Evolutionary conservation across 2,329 filamentous ascomycete genomes (phyloP).

Genomic region (Pseudopyricularia javanii): DNA sequence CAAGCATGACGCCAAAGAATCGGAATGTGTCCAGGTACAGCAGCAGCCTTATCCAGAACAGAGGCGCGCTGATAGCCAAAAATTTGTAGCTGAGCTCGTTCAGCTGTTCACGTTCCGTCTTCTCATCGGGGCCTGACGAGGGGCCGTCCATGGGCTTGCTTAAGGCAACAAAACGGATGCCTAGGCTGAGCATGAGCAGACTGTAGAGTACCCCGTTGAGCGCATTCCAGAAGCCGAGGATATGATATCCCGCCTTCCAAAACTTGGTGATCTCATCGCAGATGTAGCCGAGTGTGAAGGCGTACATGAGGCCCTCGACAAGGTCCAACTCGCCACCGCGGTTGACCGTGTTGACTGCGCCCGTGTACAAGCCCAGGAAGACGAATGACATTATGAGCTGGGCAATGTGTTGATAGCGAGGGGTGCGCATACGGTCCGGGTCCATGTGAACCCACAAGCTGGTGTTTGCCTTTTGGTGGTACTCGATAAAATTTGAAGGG

Average conservation of each 20-base stretch:
- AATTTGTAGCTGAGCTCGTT: slow-evolving; percentile 89
- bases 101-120: slow-evolving; percentile 44
- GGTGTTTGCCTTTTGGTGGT: slow-evolving; percentile 67
- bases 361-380: slow-evolving; percentile 77
- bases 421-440: slow-evolving; percentile 86
- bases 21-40: slow-evolving; percentile 87
- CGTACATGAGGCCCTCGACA: slow-evolving; percentile 73
- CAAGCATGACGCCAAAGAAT: slow-evolving; percentile 97
- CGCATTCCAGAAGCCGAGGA: slow-evolving; percentile 92
- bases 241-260: slow-evolving; percentile 86
- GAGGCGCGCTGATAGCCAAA: slow-evolving; percentile 79
- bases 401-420: slow-evolving; percentile 81
- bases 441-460: slow-evolving; percentile 75
- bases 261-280: slow-evolving; percentile 81
- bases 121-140: neutral
- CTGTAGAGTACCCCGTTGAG: slow-evolving; percentile 81
- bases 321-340: slow-evolving; percentile 69
- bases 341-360: slow-evolving; percentile 91
- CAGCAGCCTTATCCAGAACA: slow-evolving; percentile 92
- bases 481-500: slow-evolving; percentile 79
- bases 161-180: slow-evolving; percentile 68
- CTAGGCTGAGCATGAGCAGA: slow-evolving; percentile 65
- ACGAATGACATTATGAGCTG: slow-evolving; percentile 76
- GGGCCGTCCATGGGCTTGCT: slow-evolving; percentile 36
- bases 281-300: slow-evolving; percentile 85